Conservation (phyloP, 495 filamentous ascomycete species). For the Lasiosphaeris hirsuta region DNA sequence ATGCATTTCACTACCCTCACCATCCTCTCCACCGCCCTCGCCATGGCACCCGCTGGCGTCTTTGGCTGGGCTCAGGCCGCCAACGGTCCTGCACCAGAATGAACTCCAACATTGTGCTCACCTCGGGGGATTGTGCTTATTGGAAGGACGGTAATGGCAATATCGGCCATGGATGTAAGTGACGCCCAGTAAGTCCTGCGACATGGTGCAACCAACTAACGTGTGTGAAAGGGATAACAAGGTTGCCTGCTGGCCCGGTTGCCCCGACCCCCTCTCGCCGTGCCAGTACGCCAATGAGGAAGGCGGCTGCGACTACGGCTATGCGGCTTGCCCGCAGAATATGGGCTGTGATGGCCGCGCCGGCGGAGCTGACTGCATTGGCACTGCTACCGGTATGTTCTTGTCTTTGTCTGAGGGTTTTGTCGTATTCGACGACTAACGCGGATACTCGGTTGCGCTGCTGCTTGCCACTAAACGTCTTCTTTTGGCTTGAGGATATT, state of each 20-base stretch:
- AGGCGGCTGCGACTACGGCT: not conserved
- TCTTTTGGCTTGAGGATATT: too few species aligned
- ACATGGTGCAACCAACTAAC: too few species aligned
- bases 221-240: too few species aligned
- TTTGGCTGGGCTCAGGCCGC: conserved; percentile 6
- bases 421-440: too few species aligned
- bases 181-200: too few species aligned
- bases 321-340: conserved; percentile 5
- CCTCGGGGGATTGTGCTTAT: not conserved
- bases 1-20: conserved; percentile 4
- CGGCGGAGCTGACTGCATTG: not conserved
- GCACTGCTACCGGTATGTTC: not conserved
- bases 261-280: not conserved
- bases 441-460: too few species aligned
- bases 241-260: not conserved
- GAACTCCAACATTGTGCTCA: not conserved
- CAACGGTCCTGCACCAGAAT: conserved; percentile 4
- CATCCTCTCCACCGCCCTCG: not conserved
- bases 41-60: not conserved
- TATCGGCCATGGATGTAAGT: too few species aligned
- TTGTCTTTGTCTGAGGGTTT: too few species aligned
- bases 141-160: conserved; percentile 2
- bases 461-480: too few species aligned
- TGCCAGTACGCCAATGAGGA: not conserved
- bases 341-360: conserved; percentile 2